A percentile compares a stretch with the other conserved stretches of the same genome.
phyloP scores from a whole-genome alignment of 371 early-diverging fungal species.

The Mucor velutinosus region DNA sequence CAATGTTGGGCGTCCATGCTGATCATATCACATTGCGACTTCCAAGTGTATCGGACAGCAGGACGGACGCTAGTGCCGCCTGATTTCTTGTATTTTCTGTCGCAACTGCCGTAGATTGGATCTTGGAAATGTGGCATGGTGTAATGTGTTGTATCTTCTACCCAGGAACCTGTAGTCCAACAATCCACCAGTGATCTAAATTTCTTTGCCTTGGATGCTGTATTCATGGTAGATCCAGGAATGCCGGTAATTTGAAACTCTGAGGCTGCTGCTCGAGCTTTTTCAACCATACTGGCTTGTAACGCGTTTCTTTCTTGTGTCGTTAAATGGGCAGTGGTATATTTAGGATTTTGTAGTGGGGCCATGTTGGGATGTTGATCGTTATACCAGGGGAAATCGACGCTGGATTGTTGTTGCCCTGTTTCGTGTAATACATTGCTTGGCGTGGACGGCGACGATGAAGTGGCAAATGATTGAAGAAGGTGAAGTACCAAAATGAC shows the following conservation, averaged over 20 bases:
- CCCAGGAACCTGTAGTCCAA: slow-evolving; percentile 35
- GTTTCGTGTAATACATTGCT: neutral
- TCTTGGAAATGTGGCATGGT: slow-evolving; percentile 46
- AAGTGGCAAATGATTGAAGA: slow-evolving; percentile 1
- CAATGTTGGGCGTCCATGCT: slow-evolving; percentile 21
- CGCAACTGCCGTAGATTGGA: slow-evolving; percentile 43
- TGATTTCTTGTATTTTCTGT: slow-evolving; percentile 24
- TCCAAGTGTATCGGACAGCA: slow-evolving; percentile 36
- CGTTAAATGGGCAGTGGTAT: slow-evolving; percentile 13
- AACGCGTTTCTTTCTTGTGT: slow-evolving; percentile 15
- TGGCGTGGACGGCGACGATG: neutral
- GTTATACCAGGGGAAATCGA: slow-evolving; percentile 20
- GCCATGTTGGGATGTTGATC: slow-evolving; percentile 4
- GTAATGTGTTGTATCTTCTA: slow-evolving; percentile 1
- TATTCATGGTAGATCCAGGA: slow-evolving; percentile 19
- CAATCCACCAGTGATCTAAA: slow-evolving; percentile 32
- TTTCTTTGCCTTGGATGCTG: neutral
- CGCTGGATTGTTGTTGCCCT: neutral
- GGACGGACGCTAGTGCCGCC: slow-evolving; percentile 14
- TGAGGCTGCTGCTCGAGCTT: neutral
- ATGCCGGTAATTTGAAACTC: slow-evolving; percentile 19
- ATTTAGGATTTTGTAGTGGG: neutral
- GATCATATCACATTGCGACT: slow-evolving; percentile 15
- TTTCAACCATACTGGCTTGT: slow-evolving; percentile 8
- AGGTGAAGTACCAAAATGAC: slow-evolving; percentile 12